Evolutionary conservation across 1,284 basidiomycete species (phyloP).

Genomic region (Xerocomus amazonicus): DNA sequence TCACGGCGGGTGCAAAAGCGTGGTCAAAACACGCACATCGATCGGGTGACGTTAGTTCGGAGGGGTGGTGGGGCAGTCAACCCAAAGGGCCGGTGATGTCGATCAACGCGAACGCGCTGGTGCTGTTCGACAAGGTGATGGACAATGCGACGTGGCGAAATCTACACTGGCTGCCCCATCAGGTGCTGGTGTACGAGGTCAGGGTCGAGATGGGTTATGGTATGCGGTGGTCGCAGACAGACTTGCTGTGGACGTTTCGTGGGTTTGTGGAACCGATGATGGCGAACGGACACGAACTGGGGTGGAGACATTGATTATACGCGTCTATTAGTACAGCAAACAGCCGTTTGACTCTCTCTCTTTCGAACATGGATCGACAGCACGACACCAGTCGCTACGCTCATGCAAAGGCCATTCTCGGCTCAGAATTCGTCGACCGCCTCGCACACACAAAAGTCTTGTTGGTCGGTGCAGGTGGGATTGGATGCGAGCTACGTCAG

Average conservation of each 20-base stretch:
- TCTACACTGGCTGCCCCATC: conserved; percentile 58
- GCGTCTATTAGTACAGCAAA: not conserved
- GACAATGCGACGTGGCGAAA: conserved; percentile 51
- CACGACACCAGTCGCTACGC: conserved; percentile 28
- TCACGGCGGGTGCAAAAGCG: conserved; percentile 54
- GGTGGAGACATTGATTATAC: conserved; percentile 45
- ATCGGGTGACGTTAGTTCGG: conserved; percentile 27
- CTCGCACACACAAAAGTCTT: conserved; percentile 71
- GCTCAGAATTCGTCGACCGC: conserved; percentile 59
- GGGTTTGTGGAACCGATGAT: conserved; percentile 64
- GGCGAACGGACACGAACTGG: conserved; percentile 55
- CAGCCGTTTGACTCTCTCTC: no score
- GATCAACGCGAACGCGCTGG: conserved; percentile 49
- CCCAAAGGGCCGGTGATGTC: conserved; percentile 47
- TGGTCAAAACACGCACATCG: conserved; percentile 61
- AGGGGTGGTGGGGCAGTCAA: conserved; percentile 54
- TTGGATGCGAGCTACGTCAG: conserved; percentile 94
- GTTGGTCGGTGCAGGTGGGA: conserved; percentile 95
- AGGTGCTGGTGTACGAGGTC: conserved; percentile 54
- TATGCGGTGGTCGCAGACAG: conserved; percentile 55
- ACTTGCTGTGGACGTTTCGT: conserved; percentile 47
- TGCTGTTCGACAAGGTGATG: conserved; percentile 50
- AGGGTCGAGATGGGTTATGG: conserved; percentile 57
- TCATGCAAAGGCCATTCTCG: conserved; percentile 72
- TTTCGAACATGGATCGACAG: conserved; percentile 10